These are phyloP conservation scores for Discostella pseudostelligera DNA, from an alignment of 108 stramenopile genomes.

Conservation along the genomic window DNA sequence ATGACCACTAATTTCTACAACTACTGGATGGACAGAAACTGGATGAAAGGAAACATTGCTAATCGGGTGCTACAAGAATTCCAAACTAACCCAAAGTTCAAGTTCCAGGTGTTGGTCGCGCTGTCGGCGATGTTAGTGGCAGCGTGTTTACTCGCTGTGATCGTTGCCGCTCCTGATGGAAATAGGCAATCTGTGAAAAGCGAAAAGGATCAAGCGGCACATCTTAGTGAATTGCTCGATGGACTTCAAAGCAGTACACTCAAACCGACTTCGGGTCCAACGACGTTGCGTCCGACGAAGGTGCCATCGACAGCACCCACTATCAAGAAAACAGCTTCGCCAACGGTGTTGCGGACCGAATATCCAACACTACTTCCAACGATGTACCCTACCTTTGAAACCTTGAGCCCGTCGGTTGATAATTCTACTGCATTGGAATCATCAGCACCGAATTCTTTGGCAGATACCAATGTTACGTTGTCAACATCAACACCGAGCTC, in stretches of 20 bases:
- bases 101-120: conserved; percentile 21
- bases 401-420: not conserved
- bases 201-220: conserved; percentile 2
- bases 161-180: conserved; percentile 8
- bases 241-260: not conserved
- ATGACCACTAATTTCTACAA: not conserved
- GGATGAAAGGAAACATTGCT: conserved; percentile 5
- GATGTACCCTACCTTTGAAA: not conserved
- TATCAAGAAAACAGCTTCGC: not conserved
- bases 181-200: not conserved
- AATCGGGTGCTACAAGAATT: conserved; percentile 26
- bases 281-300: not conserved
- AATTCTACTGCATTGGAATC: not conserved
- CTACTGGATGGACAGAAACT: not conserved
- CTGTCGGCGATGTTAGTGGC: conserved; percentile 16
- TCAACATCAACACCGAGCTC: no score
- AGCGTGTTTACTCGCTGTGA: conserved; percentile 20
- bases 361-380: conserved; percentile 8
- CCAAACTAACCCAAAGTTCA: conserved; percentile 25
- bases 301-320: not conserved
- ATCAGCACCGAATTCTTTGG: conserved; percentile 23
- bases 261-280: not conserved
- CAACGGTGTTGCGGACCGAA: conserved; percentile 5
- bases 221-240: conserved; percentile 2
- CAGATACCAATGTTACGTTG: no score